Percentiles rank a stretch among this genome's conserved stretches.
Evolutionary conservation across 257 asterid genomes (phyloP).

Genomic region (Solanum paucissectum): DNA sequence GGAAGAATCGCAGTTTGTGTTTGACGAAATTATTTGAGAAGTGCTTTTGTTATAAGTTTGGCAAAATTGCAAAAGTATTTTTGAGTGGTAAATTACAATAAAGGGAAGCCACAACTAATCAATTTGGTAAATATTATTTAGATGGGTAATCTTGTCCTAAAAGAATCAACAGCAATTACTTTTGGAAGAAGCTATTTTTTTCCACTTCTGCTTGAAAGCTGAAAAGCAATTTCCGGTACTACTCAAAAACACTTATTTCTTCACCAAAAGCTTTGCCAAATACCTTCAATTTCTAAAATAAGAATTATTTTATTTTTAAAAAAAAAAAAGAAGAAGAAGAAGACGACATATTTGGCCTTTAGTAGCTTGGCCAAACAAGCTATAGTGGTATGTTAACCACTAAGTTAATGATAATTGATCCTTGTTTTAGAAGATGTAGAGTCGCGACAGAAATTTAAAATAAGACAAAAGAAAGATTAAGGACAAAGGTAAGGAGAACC

Average conservation of each 20-base stretch:
- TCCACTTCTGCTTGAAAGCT: background rate
- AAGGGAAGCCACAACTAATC: background rate
- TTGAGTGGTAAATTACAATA: background rate
- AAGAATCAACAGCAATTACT: background rate
- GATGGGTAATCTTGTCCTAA: background rate
- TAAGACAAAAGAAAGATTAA: background rate
- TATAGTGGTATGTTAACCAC: background rate
- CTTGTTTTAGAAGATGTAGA: background rate
- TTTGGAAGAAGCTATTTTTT: background rate
- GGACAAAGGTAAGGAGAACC: background rate
- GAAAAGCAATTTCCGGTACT: background rate
- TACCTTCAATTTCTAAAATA: background rate
- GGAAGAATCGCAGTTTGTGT: background rate
- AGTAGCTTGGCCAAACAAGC: background rate
- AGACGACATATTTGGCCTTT: background rate
- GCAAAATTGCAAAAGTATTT: background rate
- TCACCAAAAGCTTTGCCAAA: background rate
- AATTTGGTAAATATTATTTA: background rate
- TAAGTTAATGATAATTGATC: background rate
- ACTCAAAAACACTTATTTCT: background rate
- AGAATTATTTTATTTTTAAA: background rate
- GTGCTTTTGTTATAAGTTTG: background rate
- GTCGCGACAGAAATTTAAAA: background rate
- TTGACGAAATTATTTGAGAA: background rate
- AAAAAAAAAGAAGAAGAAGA: background rate